Evolutionary conservation across 148 eudicot genomes (phyloP), one percentile per base, ranked within the genome.

Genomic region (Pouteria glomerata): DNA sequence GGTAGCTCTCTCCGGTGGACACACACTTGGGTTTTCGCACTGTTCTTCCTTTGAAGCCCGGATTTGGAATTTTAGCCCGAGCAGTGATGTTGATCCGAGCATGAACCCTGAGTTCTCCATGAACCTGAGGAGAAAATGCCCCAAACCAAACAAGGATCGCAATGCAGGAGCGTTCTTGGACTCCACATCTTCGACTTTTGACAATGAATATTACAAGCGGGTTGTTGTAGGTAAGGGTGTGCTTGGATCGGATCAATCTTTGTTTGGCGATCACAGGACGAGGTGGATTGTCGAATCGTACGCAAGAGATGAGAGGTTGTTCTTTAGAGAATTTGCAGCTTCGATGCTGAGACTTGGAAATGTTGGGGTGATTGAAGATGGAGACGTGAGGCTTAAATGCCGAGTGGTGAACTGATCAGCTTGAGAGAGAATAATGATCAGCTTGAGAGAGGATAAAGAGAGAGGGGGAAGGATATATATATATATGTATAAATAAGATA

Each of bases 1-100:
- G 47, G 87, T 88, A 4, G 72, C 89, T 29, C 84, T 88, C 31
- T 85, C 92, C 1, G 92, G 92, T n/a, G 85, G 87, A 64, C 92
- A 85, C 78, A 81, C 92, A 0, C 81, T 85, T 0, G 90, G 88
- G 41, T 88, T 88, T 77, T 84, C 93, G 10, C 90, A 88, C 59
- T 88, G 93, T 62, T 78, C 89, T 71, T 85, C 88, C 31, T 85
- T 88, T 35, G 67, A 69, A 58, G 68, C 82, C 62, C 86, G 93
- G 33, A 73, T 86, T 26, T 85, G 75, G 30, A 86, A 84, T 72
- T 89, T 89, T 75, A 84, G 83, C 61, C 6, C 64, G 7, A 8
- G 45, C 47, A 83, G 80, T 35, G 79, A 82, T 29, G 47, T 75
- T 39, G 89, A 85, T 74, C 94, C 89, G 30, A 83, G 76, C 74